Base-by-base conservation (phyloP, 2,329 filamentous ascomycete genomes). In the Aureobasidium namibiae region DNA sequence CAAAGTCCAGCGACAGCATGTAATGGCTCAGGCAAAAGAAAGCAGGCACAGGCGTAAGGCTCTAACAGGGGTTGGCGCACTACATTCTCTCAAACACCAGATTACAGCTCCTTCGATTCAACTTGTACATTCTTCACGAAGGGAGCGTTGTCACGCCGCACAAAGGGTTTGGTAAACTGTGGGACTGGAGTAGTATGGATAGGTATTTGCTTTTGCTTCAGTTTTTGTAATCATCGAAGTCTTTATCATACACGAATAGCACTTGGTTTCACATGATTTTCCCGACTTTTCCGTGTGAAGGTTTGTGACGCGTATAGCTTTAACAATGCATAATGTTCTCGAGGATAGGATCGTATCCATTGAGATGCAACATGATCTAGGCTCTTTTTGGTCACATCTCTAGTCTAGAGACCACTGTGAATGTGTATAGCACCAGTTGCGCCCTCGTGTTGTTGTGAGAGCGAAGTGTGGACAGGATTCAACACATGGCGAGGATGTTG, bases 141-240 rank as follows among this genome's bases (percentile, higher is more conserved):
- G 38, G 31, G 53, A 45, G 41, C 21, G 26, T 26, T 56, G 10
- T 24, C 42, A 23, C 24, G 39, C 39, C 46, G 53, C 53, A 56
- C 54, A 57, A 57, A 57, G 14, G 42, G 54, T 29, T 57, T 36
- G 54, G 54, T n/a, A 46, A 33, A 54, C 26, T 54, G 50, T 33
- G 36, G 50, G 50, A 31, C 26, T 23, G 23, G 54, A 46, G 54
- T 41, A 54, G 50, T 54, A 54, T 41, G 26, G 34, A 11, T 23
- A 13, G 53, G 33, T 13, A 46, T 39, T 39, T 46, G 42, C 21
- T 57, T 48, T 56, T 21, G 46, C 39, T 56, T 21, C 26, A 18
- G 29, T 24, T 36, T 57, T 34, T 56, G 42, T 56, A 46, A 56
- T 56, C 26, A 18, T 34, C 45, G 38, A 10, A 26, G 11, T 16